Evolutionary conservation across 495 filamentous ascomycete species (phyloP).

Genomic region (Hypoxylon rickii): DNA sequence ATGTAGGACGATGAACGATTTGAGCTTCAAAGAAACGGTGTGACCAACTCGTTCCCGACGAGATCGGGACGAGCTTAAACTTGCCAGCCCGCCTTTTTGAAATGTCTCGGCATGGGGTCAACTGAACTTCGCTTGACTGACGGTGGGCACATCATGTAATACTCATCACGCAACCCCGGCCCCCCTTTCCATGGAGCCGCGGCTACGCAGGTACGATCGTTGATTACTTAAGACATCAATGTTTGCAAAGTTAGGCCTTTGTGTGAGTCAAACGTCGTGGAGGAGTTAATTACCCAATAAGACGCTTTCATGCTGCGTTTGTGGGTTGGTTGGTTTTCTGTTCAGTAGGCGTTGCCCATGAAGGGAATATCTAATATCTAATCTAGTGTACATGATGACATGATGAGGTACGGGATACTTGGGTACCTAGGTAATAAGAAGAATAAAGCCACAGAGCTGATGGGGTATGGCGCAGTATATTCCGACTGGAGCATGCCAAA

Average conservation of each 20-base stretch:
- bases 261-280: slow-evolving; percentile 9
- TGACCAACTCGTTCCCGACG: slow-evolving; percentile 25
- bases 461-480: slow-evolving; percentile 18
- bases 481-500: slow-evolving; percentile 5
- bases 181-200: slow-evolving; percentile 15
- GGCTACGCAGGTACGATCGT: slow-evolving; percentile 31
- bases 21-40: slow-evolving; percentile 17
- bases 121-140: slow-evolving; percentile 1
- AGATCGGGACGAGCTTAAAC: slow-evolving; percentile 11
- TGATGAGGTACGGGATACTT: too few relatives aligned
- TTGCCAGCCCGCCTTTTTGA: slow-evolving; percentile 14
- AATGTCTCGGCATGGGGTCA: slow-evolving; percentile 13
- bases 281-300: too few relatives aligned
- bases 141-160: slow-evolving; percentile 1
- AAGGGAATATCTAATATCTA: too few relatives aligned
- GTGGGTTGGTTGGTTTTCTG: too few relatives aligned
- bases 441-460: slow-evolving; percentile 10
- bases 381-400: too few relatives aligned
- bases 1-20: not conserved
- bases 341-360: too few relatives aligned
- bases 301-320: too few relatives aligned
- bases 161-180: slow-evolving; percentile 16
- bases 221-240: slow-evolving; percentile 26
- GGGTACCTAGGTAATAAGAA: too few relatives aligned
- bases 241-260: slow-evolving; percentile 5